Evolutionary conservation across 345 rosid genomes (phyloP).

Genomic region (Geranium brycei): DNA sequence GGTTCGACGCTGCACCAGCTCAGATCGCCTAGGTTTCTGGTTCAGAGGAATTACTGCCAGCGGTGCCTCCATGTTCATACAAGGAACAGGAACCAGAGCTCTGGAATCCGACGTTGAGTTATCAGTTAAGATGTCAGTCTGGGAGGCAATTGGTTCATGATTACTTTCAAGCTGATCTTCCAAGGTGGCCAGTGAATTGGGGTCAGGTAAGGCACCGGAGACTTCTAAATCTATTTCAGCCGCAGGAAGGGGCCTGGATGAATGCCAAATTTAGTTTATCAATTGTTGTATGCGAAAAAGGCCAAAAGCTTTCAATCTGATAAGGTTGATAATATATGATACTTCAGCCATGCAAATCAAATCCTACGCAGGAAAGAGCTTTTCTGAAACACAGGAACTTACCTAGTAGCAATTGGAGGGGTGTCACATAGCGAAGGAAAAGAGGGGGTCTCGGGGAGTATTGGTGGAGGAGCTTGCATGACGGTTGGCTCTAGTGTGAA

Average conservation of each 20-base stretch:
- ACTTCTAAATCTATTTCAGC: constrained; percentile 26
- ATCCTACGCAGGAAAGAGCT: neutral
- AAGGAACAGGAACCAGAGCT: constrained; percentile 59
- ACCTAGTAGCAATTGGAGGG: constrained; percentile 37
- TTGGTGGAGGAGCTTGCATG: constrained; percentile 21
- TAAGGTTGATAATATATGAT: neutral
- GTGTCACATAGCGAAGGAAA: constrained; percentile 21
- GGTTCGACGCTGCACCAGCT: constrained; percentile 75
- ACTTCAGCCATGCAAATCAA: neutral
- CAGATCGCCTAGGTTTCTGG: constrained; percentile 57
- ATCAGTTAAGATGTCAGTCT: constrained; percentile 34
- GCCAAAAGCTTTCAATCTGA: neutral
- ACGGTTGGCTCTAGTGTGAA: constrained; percentile 68
- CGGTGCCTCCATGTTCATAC: constrained; percentile 36
- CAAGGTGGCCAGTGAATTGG: constrained; percentile 15
- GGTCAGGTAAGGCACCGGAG: constrained; percentile 27
- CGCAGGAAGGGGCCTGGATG: constrained; percentile 36
- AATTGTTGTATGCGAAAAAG: neutral
- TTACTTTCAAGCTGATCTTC: constrained; percentile 27
- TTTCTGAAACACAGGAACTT: constrained; percentile 12
- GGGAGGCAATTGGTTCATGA: constrained; percentile 28
- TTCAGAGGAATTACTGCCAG: constrained; percentile 57
- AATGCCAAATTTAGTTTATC: constrained; percentile 4
- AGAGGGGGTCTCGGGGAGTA: constrained; percentile 33
- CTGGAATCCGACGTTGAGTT: constrained; percentile 39